Percentiles rank a stretch among this genome's conserved stretches.
These are phyloP conservation scores for Microascus cirrosus DNA, from an alignment of 2,329 filamentous ascomycete species.

Conservation along the genomic window DNA sequence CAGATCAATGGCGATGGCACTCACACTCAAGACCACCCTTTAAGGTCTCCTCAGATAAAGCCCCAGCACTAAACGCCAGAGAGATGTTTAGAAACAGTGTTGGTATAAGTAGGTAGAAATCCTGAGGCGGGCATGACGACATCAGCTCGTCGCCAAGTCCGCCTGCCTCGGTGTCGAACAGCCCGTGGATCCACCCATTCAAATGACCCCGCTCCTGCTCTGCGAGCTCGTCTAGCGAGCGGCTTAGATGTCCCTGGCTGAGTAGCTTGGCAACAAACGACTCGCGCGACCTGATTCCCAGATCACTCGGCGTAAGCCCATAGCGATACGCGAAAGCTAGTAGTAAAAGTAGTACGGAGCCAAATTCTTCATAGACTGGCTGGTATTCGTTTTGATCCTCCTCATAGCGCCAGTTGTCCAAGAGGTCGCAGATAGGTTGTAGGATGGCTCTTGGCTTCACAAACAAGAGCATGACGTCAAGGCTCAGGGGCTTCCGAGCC, in stretches of 20 bases:
- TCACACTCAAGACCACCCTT: slow-evolving; percentile 67
- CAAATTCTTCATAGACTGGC: slow-evolving; percentile 78
- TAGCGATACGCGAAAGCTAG: slow-evolving; percentile 70
- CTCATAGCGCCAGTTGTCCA: slow-evolving; percentile 73
- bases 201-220: slow-evolving; percentile 56
- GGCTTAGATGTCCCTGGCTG: slow-evolving; percentile 44
- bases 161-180: slow-evolving; percentile 64
- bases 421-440: slow-evolving; percentile 60
- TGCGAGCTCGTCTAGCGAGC: slow-evolving; percentile 47
- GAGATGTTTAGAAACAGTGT: slow-evolving; percentile 68
- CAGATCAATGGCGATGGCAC: slow-evolving; percentile 15
- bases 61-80: slow-evolving; percentile 53
- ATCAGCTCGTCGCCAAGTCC: slow-evolving; percentile 72
- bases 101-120: slow-evolving; percentile 70
- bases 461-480: slow-evolving; percentile 70
- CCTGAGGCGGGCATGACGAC: slow-evolving; percentile 70
- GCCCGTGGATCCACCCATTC: slow-evolving; percentile 63
- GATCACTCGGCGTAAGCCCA: slow-evolving; percentile 49
- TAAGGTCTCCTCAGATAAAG: slow-evolving; percentile 57
- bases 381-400: slow-evolving; percentile 79
- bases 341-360: slow-evolving; percentile 62
- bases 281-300: slow-evolving; percentile 47
- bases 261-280: slow-evolving; percentile 62
- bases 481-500: slow-evolving; percentile 58
- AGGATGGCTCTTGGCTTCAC: slow-evolving; percentile 59